Evolutionary conservation across 2,329 filamentous ascomycete species (phyloP), one percentile per base, ranked within the genome.

Genomic region (Penicillium sp.): DNA sequence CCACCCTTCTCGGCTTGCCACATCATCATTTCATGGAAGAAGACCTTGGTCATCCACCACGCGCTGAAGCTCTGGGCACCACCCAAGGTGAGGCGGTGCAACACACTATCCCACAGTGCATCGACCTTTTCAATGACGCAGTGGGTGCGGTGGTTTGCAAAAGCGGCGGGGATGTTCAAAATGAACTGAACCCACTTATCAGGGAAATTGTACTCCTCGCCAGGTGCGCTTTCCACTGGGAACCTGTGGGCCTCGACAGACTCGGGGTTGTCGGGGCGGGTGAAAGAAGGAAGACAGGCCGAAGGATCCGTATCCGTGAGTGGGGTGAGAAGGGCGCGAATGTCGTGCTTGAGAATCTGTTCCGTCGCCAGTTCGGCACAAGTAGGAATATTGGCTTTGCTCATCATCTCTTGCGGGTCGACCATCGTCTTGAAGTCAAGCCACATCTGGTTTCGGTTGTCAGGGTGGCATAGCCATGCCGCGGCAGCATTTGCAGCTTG

Each of bases 391-490:
- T 76, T 74, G 42, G 74, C 73, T 55, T 68, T 74, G n/a, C 61
- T 59, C 32, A 75, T 72, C 71, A 73, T 73, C 40, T 73, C 75
- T 51, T 69, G 70, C 1, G 71, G 73, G 45, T 75, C 68, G 14
- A 77, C 69, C 40, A 75, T 62, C 2, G 68, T 69, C 50, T 70
- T 71, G 49, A 92, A 96, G 68, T 99, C 94, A 47, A 88, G 80
- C 79, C 94, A 97, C 94, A 99, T 97, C 67, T 94, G 89, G 61
- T 94, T 91, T 51, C 94, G 86, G 70, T 96, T 95, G 43, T 91
- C 89, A 16, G 91, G 87, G 66, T 93, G 91, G 7, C 91, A 91
- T 11, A 99, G 81, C 83, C 96, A 92, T 59, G 94, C 95, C 21
- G 92, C 93, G 1, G 93, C 92, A 1, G 94, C 92, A 69, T 97